Evolutionary conservation across 169 alveolate genomes (phyloP).

Genomic region (Babesia caballi): DNA sequence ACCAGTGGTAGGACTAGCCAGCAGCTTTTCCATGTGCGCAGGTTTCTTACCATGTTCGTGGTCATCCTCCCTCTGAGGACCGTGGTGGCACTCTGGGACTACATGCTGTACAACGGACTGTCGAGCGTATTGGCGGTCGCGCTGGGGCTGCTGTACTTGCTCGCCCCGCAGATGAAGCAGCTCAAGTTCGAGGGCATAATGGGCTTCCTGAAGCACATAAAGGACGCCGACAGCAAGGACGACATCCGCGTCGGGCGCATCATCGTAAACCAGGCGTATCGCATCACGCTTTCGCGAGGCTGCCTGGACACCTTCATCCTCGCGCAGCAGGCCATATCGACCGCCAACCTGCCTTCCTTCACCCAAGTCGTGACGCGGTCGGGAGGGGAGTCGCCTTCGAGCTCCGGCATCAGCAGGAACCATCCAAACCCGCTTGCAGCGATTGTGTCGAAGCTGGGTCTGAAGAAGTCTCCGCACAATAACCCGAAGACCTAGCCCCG

Average conservation of each 20-base stretch:
- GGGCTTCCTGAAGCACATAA: constrained; percentile 45
- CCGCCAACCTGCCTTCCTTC: not conserved
- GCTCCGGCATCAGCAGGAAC: not conserved
- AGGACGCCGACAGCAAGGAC: constrained; percentile 61
- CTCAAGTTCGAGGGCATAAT: constrained; percentile 62
- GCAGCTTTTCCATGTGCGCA: not conserved
- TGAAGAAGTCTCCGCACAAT: not conserved
- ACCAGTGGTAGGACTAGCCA: constrained; percentile 64
- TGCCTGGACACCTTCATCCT: constrained; percentile 13
- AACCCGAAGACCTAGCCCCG: not conserved
- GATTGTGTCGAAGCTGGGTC: not conserved
- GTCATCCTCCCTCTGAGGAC: constrained; percentile 73
- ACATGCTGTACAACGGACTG: constrained; percentile 62
- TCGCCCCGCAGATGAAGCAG: constrained; percentile 54
- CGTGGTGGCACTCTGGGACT: constrained; percentile 76
- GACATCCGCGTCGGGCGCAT: constrained; percentile 60
- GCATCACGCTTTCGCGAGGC: constrained; percentile 24
- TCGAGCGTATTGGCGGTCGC: constrained; percentile 58
- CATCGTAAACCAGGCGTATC: constrained; percentile 62
- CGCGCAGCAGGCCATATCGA: constrained; percentile 11
- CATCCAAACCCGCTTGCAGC: not conserved
- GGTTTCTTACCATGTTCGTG: constrained; percentile 74
- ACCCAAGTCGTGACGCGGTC: not conserved
- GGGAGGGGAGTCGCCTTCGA: not conserved
- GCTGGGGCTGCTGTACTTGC: constrained; percentile 42